phyloP scores from a whole-genome alignment of 83 land plant genomes.

The Larix sibirica region DNA sequence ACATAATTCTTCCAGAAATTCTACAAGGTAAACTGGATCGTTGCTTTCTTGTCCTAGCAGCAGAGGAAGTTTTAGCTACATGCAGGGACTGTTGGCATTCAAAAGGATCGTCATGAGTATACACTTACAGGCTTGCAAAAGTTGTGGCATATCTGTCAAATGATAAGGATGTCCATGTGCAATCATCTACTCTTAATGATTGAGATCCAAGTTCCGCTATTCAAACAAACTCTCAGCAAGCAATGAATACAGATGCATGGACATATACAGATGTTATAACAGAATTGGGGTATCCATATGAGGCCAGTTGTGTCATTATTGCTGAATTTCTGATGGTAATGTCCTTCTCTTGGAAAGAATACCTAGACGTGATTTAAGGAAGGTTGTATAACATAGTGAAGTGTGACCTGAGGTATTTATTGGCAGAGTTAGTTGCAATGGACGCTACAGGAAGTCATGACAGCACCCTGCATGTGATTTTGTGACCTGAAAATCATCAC shows the following conservation, averaged over 20 bases:
- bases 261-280: constrained; percentile 95
- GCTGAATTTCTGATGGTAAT: too few relatives aligned
- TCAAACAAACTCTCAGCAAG: constrained; percentile 37
- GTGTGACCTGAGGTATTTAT: too few relatives aligned
- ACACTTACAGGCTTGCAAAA: background rate
- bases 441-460: too few relatives aligned
- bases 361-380: too few relatives aligned
- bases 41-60: background rate
- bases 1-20: constrained; percentile 14
- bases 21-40: constrained; percentile 2
- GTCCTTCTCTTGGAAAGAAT: too few relatives aligned
- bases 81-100: constrained; percentile 20
- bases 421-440: too few relatives aligned
- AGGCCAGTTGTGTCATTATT: too few relatives aligned
- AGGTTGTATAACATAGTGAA: too few relatives aligned
- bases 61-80: constrained; percentile 14
- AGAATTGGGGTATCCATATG: constrained; percentile 72
- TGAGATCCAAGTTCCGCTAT: constrained; percentile 62
- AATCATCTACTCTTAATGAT: constrained; percentile 67
- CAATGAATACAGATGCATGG: constrained; percentile 89
- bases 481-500: too few relatives aligned
- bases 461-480: too few relatives aligned
- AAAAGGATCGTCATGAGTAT: constrained; percentile 35
- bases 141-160: background rate
- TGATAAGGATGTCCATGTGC: constrained; percentile 24